Conservation (phyloP, 31 red algal genomes). For the Asparagopsis taxiformis region DNA sequence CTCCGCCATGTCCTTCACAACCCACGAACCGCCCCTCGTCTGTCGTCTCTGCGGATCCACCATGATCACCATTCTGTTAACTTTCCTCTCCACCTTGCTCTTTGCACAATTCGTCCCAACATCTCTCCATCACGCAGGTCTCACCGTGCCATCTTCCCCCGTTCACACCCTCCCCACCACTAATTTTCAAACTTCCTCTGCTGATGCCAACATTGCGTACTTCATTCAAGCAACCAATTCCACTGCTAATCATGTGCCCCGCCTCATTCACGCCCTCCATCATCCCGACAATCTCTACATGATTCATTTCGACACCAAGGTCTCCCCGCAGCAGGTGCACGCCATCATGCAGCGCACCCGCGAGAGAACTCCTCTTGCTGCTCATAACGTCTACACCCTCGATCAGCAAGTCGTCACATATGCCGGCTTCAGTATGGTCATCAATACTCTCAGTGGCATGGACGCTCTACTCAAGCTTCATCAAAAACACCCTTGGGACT, state of each 20-base stretch:
- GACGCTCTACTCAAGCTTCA: slow-evolving; percentile 17
- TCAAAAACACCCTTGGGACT: slow-evolving; percentile 31
- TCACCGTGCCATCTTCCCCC: too few relatives aligned
- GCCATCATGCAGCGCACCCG: too few relatives aligned
- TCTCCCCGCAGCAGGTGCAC: neutral
- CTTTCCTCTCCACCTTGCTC: too few relatives aligned
- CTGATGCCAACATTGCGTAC: slow-evolving; percentile 61
- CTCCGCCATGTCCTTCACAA: too few relatives aligned
- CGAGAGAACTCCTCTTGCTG: neutral
- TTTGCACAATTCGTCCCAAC: too few relatives aligned
- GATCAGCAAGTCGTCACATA: slow-evolving; percentile 54
- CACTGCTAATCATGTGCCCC: slow-evolving; percentile 43
- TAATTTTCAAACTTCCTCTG: neutral
- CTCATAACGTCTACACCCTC: slow-evolving; percentile 61
- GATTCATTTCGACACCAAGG: slow-evolving; percentile 78
- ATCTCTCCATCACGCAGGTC: too few relatives aligned
- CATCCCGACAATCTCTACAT: slow-evolving; percentile 78
- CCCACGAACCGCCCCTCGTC: too few relatives aligned
- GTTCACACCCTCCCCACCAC: too few relatives aligned
- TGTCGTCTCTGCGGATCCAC: too few relatives aligned
- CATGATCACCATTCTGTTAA: too few relatives aligned
- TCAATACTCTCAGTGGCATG: slow-evolving; percentile 75
- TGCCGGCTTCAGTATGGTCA: slow-evolving; percentile 60
- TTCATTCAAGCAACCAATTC: slow-evolving; percentile 56
- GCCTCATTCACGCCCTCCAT: slow-evolving; percentile 49